Conservation (phyloP, 768 basidiomycete genomes). For the Solioccasus polychromus region DNA sequence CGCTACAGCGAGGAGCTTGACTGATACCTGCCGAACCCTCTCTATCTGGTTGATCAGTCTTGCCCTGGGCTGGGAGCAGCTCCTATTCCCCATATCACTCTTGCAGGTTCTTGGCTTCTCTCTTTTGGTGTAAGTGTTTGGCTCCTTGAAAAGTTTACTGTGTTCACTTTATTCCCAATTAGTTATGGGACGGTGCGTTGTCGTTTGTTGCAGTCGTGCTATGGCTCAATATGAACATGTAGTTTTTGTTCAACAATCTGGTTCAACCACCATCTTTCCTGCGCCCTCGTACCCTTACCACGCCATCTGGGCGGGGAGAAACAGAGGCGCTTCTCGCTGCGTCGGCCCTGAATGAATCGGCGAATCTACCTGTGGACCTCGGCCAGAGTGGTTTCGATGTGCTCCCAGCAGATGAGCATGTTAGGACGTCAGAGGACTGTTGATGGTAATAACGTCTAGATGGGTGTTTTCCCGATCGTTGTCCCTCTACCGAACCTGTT, state of each 20-base stretch:
- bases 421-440: slow-evolving; percentile 20
- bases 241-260: slow-evolving; percentile 91
- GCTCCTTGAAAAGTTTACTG: background rate
- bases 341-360: slow-evolving; percentile 68
- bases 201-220: slow-evolving; percentile 5
- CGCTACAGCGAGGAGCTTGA: slow-evolving; percentile 87
- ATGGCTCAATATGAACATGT: slow-evolving; percentile 11
- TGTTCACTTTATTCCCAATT: slow-evolving; percentile 11
- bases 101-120: slow-evolving; percentile 84
- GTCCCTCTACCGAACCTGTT: too few species aligned
- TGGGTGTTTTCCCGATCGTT: too few species aligned
- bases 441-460: slow-evolving; percentile 2
- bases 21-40: slow-evolving; percentile 93
- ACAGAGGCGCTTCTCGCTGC: slow-evolving; percentile 45
- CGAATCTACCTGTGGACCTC: slow-evolving; percentile 75
- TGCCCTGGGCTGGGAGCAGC: slow-evolving; percentile 84
- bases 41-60: slow-evolving; percentile 95
- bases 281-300: slow-evolving; percentile 34
- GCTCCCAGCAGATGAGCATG: slow-evolving; percentile 48
- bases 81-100: slow-evolving; percentile 78
- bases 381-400: slow-evolving; percentile 86
- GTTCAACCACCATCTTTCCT: slow-evolving; percentile 62
- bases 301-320: slow-evolving; percentile 53
- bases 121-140: slow-evolving; percentile 75
- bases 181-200: slow-evolving; percentile 81